A percentile compares a stretch with the other conserved stretches of the same genome.
phyloP scores from a whole-genome alignment of 1,139 yeast genomes.

The Nematodospora anomalae region DNA sequence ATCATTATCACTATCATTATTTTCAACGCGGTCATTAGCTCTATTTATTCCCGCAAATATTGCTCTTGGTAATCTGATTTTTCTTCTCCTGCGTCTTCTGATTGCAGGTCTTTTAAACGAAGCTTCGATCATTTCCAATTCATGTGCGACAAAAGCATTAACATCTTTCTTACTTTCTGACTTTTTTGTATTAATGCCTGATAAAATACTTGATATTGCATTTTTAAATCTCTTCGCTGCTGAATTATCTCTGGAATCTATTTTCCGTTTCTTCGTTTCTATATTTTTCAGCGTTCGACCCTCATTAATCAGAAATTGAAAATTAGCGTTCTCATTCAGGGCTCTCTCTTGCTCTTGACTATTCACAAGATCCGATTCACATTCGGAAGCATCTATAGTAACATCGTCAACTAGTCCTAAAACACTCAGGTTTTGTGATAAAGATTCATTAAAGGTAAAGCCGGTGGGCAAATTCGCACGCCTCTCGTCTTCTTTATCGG shows the following conservation, averaged over 20 bases:
- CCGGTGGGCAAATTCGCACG: background rate
- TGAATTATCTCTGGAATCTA: conserved; percentile 5
- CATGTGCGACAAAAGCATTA: background rate
- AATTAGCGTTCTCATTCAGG: background rate
- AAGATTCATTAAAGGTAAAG: background rate
- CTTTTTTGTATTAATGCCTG: background rate
- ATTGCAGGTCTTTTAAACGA: background rate
- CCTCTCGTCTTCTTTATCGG: too few relatives aligned
- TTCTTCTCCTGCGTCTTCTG: conserved; percentile 2
- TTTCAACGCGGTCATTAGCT: background rate
- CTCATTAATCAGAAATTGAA: background rate
- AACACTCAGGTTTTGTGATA: background rate
- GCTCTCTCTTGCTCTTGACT: background rate
- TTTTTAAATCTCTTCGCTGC: conserved; percentile 8
- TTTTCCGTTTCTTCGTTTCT: conserved; percentile 3
- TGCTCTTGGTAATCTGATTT: background rate
- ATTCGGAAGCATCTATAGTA: background rate
- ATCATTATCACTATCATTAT: background rate
- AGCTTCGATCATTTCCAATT: background rate
- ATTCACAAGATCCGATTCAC: background rate
- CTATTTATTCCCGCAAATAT: background rate
- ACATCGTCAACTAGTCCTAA: background rate
- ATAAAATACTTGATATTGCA: conserved; percentile 3
- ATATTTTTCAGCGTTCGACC: background rate
- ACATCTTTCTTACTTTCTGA: background rate